Percentiles rank a stretch among this genome's conserved stretches.
These are phyloP conservation scores for Mimosa pudica DNA, from an alignment of 306 rosid genomes.

Conservation along the genomic window DNA sequence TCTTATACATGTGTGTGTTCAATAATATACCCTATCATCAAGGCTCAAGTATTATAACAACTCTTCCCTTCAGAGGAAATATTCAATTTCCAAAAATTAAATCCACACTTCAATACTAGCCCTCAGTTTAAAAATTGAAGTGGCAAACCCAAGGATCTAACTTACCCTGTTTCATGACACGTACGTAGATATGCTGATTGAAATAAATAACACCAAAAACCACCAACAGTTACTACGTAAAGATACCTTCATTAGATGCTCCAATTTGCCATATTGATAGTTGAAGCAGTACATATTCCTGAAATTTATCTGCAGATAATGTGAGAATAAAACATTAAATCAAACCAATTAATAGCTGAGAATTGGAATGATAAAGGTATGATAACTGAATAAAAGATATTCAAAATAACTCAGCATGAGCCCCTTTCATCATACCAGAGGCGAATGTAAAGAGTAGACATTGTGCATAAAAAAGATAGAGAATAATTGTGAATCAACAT, in stretches of 20 bases:
- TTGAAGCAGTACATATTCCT: constrained; percentile 99
- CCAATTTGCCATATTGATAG: constrained; percentile 89
- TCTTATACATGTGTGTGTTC: no score
- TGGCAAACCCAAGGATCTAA: background rate
- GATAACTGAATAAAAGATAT: constrained; percentile 1
- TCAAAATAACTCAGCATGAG: background rate
- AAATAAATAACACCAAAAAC: background rate
- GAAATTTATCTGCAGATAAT: constrained; percentile 33
- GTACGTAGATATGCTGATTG: background rate
- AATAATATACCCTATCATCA: background rate
- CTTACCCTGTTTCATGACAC: background rate
- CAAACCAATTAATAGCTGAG: constrained; percentile 3
- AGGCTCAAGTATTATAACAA: background rate
- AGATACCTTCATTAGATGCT: constrained; percentile 96
- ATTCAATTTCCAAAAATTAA: background rate
- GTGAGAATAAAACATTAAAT: constrained; percentile 25
- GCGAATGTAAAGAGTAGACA: background rate
- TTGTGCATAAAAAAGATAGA: background rate
- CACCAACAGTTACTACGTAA: background rate
- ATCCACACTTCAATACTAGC: background rate
- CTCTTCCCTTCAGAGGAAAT: background rate
- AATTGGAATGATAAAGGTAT: background rate
- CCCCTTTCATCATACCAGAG: background rate
- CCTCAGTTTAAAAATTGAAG: constrained; percentile 3
- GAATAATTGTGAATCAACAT: constrained; percentile 6